These are phyloP conservation scores for Linum usitatissimum DNA, from an alignment of 345 rosid species.

Conservation along the genomic window DNA sequence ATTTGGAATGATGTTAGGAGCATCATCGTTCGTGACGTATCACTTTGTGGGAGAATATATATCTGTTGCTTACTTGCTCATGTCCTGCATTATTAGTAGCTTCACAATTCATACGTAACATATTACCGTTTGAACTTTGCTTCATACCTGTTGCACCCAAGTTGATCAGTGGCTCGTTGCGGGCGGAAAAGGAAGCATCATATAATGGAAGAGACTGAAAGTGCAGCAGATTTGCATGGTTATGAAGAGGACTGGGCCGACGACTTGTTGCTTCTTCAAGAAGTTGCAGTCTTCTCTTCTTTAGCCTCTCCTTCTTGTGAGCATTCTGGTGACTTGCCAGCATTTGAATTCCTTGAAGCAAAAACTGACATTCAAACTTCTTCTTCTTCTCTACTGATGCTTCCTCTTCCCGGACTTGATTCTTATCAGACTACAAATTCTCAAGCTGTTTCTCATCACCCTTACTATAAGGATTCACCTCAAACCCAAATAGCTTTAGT, in stretches of 20 bases:
- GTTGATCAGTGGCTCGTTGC: constrained; percentile 6
- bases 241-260: not conserved
- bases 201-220: constrained; percentile 9
- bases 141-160: constrained; percentile 7
- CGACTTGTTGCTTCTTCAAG: no score
- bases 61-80: no score
- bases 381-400: constrained; percentile 13
- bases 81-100: no score
- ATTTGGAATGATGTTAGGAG: no score
- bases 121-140: not conserved
- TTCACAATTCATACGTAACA: not conserved
- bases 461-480: not conserved
- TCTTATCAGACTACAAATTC: not conserved
- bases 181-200: not conserved
- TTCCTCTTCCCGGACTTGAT: constrained; percentile 1
- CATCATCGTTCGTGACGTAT: no score
- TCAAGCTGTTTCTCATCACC: not conserved
- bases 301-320: constrained; percentile 11
- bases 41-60: no score
- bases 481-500: constrained; percentile 15
- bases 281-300: constrained; percentile 13
- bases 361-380: constrained; percentile 14
- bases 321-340: constrained; percentile 19
- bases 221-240: not conserved
- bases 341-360: constrained; percentile 15